A percentile compares a stretch with the other conserved stretches of the same genome.
Conservation (phyloP, 352 stramenopile genomes). For the Pelagophyceae sp. region DNA sequence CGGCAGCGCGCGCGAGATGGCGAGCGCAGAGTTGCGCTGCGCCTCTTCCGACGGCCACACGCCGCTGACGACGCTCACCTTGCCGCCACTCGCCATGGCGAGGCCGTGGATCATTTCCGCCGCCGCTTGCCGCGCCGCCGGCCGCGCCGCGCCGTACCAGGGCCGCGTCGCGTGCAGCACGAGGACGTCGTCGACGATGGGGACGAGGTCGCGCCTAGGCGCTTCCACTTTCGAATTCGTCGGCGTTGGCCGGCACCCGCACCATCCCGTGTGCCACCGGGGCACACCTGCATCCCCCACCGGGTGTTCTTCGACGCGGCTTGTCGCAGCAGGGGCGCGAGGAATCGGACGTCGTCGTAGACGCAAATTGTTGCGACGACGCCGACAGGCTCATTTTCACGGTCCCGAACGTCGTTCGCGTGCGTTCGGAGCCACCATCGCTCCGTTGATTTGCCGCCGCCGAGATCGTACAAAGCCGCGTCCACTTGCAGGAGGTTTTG, state of each 20-base stretch:
- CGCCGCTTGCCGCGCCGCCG: background rate
- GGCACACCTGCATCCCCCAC: no score
- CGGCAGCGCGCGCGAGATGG: background rate
- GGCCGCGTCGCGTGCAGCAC: background rate
- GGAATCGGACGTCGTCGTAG: conserved; percentile 14
- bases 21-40: conserved; percentile 5
- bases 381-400: no score
- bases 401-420: no score
- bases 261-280: no score
- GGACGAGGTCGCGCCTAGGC: no score
- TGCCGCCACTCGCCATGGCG: background rate
- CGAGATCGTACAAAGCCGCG: no score
- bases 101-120: background rate
- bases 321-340: background rate
- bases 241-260: no score
- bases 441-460: no score
- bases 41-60: background rate
- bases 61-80: background rate
- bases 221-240: no score
- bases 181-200: background rate
- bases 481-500: no score
- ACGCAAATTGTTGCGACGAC: background rate
- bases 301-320: no score
- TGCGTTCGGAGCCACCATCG: no score
- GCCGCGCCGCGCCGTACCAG: conserved; percentile 10